phyloP scores from a whole-genome alignment of 768 basidiomycete genomes.

The Xerocomellus dryophilus region DNA sequence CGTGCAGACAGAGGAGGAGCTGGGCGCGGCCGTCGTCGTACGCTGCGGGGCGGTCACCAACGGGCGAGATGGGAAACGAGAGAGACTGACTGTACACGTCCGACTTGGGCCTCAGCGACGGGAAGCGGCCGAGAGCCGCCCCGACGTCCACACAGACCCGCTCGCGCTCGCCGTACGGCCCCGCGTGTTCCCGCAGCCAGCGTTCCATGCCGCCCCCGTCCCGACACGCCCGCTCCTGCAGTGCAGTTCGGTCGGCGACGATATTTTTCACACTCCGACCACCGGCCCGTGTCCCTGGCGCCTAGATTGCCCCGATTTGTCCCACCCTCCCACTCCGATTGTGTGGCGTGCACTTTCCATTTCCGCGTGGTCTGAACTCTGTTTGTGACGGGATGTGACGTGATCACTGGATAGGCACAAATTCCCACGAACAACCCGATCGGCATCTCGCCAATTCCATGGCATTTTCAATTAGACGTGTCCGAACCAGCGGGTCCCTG shows the following conservation, averaged over 20 bases:
- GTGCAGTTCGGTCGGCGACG: slow-evolving; percentile 15
- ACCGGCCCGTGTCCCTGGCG: slow-evolving; percentile 18
- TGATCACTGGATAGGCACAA: slow-evolving; percentile 1
- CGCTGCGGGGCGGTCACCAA: slow-evolving; percentile 43
- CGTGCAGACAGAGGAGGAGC: slow-evolving; percentile 86
- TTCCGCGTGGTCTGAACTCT: slow-evolving; percentile 34
- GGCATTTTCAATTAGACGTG: slow-evolving; percentile 33
- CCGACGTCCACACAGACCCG: slow-evolving; percentile 65
- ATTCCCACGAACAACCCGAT: slow-evolving; percentile 27
- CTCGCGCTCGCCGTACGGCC: slow-evolving; percentile 52
- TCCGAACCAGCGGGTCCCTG: slow-evolving; percentile 24
- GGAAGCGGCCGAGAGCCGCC: slow-evolving; percentile 49
- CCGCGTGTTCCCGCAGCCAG: slow-evolving; percentile 68
- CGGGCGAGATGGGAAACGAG: not conserved
- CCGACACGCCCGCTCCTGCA: not conserved
- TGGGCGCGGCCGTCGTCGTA: slow-evolving; percentile 95
- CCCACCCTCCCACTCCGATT: slow-evolving; percentile 41
- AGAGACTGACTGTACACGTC: slow-evolving; percentile 66
- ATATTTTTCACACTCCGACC: not conserved
- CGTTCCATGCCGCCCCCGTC: slow-evolving; percentile 25
- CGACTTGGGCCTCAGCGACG: slow-evolving; percentile 69
- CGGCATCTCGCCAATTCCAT: slow-evolving; percentile 28
- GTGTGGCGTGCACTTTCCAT: slow-evolving; percentile 49
- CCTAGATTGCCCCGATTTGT: slow-evolving; percentile 23
- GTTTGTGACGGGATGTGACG: slow-evolving; percentile 12